Evolutionary conservation across 768 basidiomycete species (phyloP), one percentile per base, ranked within the genome.

Genomic region (Pluteus cervinus): DNA sequence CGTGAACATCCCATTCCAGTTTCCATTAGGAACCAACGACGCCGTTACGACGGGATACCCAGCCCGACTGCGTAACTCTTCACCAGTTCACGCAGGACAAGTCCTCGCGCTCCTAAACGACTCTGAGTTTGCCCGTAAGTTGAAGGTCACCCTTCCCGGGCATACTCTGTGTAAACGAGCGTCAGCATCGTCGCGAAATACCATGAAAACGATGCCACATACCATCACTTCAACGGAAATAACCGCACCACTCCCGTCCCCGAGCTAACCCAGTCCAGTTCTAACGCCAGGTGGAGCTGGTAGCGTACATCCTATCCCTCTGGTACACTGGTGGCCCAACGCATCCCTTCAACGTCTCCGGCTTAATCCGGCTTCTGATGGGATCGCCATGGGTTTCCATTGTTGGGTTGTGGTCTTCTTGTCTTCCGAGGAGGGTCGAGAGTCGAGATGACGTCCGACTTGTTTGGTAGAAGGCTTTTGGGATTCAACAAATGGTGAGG

Each of bases 21-120:
- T n/a, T n/a, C 84, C 15, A 80, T 78, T 49, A 97, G 63, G 55
- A 92, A 81, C 54, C 85, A 80, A 37, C 87, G 84, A 6, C 74
- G 76, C 0, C 73, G 64, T 1, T 71, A 69, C 33, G 71, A 56
- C 5, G 90, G 90, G 52, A 97, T 86, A 4, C 92, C 91, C 7
- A 98, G 73, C 34, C 85, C 81, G 54, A 72, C 84, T 8, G 94
- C 89, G 53, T 97, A 87, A 9, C 80, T 69, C 56, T 91, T 93
- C 25, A 94, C 85, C 85, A n/a, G n/a, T n/a, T n/a, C 87, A 98
- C 52, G 84, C 86, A 41, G 97, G 61, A 3, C 84, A 89, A 46
- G 98, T 94, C 57, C 94, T 89, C 1, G 93, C 91, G 44, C 85
- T 88, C 62, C 97, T 94, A 97, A 43, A 98, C 94, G 51, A 98